phyloP scores from a whole-genome alignment of 1,284 basidiomycete genomes.

The Cryptococcus sp. region DNA sequence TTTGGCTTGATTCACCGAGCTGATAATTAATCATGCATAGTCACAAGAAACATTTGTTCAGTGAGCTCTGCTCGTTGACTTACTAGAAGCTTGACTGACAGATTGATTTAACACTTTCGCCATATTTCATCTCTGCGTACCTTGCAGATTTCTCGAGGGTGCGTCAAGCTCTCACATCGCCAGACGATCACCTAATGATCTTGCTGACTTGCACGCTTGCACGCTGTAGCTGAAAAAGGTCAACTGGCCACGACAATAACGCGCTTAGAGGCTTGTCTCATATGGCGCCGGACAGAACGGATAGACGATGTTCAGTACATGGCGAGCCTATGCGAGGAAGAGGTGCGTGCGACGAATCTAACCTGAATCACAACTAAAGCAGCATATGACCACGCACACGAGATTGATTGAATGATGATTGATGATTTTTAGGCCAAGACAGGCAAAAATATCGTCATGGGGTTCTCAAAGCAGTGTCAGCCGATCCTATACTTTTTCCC shows the following conservation, averaged over 20 bases:
- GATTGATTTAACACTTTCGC: too few relatives aligned
- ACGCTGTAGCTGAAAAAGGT: constrained; percentile 28
- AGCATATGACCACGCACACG: neutral
- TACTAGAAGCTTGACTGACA: too few relatives aligned
- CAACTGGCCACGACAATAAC: constrained; percentile 31
- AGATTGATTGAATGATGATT: neutral
- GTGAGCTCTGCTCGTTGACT: constrained; percentile 13
- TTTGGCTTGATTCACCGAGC: too few relatives aligned
- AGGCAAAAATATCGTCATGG: constrained; percentile 41
- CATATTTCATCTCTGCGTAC: neutral
- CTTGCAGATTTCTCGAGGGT: constrained; percentile 27
- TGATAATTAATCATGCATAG: constrained; percentile 11
- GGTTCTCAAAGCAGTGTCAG: constrained; percentile 30
- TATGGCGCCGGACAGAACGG: constrained; percentile 38
- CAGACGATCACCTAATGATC: neutral
- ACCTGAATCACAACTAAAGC: neutral
- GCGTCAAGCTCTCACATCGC: neutral
- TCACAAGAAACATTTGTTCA: constrained; percentile 32
- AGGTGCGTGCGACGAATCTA: constrained; percentile 41
- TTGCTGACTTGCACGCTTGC: too few relatives aligned
- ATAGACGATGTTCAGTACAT: constrained; percentile 43
- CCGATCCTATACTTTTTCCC: constrained; percentile 48
- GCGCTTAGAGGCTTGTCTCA: constrained; percentile 38
- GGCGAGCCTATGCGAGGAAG: constrained; percentile 31
- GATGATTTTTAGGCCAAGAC: constrained; percentile 20